Conservation (phyloP, 2,329 filamentous ascomycete genomes). For the Cladophialophora yegresii region DNA sequence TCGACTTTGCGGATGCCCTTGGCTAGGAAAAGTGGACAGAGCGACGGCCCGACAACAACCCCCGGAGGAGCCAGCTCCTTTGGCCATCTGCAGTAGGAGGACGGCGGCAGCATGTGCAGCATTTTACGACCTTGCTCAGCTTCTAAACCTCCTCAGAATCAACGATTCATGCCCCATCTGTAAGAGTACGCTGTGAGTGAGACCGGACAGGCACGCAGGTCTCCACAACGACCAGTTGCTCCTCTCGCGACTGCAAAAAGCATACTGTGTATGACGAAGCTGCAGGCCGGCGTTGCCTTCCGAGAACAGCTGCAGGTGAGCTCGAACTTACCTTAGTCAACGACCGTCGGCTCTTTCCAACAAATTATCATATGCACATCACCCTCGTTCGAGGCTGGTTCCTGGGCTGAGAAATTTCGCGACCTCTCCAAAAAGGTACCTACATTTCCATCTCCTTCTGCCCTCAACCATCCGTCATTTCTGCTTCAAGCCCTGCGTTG, state of each 20-base stretch:
- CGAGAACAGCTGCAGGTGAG: constrained; percentile 1
- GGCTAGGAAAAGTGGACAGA: not conserved
- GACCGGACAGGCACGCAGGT: not conserved
- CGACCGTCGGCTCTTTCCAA: constrained; percentile 9
- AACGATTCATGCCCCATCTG: not conserved
- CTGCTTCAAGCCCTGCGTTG: not conserved
- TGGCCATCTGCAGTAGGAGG: not conserved
- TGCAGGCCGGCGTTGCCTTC: constrained; percentile 5
- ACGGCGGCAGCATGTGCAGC: not conserved
- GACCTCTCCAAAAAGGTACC: constrained; percentile 10
- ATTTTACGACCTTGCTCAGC: not conserved
- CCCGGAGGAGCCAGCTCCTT: not conserved
- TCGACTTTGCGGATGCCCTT: constrained; percentile 9
- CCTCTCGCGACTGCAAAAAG: not conserved
- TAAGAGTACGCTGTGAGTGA: not conserved
- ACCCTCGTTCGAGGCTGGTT: constrained; percentile 4
- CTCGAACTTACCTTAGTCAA: not conserved
- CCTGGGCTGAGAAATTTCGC: not conserved
- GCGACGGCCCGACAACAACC: not conserved
- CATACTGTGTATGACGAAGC: constrained; percentile 12
- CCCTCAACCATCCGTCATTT: not conserved
- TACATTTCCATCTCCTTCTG: constrained; percentile 4
- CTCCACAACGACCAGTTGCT: too few relatives aligned
- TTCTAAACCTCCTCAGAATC: not conserved
- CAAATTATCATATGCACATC: not conserved